Base-by-base conservation (phyloP, 2,329 filamentous ascomycete species). In the Nemania sp. region DNA sequence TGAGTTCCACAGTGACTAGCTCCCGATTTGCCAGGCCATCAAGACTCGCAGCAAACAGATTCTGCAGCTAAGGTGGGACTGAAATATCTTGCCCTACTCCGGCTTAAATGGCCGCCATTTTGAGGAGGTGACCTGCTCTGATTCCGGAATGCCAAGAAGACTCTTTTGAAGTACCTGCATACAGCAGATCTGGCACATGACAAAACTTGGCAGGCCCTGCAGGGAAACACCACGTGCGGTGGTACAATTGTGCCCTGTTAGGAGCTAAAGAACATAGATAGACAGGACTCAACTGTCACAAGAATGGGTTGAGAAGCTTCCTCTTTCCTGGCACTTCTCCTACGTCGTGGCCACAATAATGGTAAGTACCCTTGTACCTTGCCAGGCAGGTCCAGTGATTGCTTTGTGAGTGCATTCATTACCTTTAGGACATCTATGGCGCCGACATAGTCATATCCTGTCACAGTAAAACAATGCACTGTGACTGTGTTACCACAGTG, bases 151-250 rank as follows among this genome's bases (percentile, higher is more conserved):
- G 34, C 34, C 48, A 35, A 56, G 46, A 45, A 54, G 35, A 29
- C 21, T 10, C 49, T 60, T 20, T 34, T 53, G 2, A 54, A 29
- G 45, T 54, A 51, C 17, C 39, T 56, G 13, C 53, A 55, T 43
- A 42, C 56, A 37, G 47, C 48, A 20, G 54, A 54, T 43, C 32
- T 34, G n/a, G 20, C 37, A 53, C 57, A 54, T 25, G 47, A 57
- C n/a, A 54, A 29, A 32, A 34, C 59, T 40, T 58, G 17, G 45
- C 29, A 39, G 35, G 35, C 53, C 15, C 39, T 55, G 20, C 46
- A 60, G 48, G 52, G 37, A 54, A 46, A 61, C 40, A 46, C 57
- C 58, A 57, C 61, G 60, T 64, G 64, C 34, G 34, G 53, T 49
- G 15, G 40, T 35, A 57, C 52, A 2, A 34, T n/a, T 48, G 29